These are phyloP conservation scores for Coffea humblotiana DNA, from an alignment of 305 asterid species.

Conservation along the genomic window DNA sequence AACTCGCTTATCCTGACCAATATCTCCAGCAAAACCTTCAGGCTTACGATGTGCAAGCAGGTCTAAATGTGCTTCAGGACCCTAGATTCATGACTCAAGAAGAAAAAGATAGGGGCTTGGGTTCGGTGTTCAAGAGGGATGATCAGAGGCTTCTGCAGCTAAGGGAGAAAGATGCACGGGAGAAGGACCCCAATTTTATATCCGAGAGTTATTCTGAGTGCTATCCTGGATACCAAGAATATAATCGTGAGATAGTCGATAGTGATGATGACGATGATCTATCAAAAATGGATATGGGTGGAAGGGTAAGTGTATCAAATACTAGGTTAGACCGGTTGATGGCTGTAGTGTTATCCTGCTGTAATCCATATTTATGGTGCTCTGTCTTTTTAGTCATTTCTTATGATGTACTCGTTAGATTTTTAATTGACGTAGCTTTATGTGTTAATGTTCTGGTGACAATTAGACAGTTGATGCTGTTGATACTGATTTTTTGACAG, in stretches of 20 bases:
- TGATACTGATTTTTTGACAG: slow-evolving; percentile 34
- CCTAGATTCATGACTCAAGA: slow-evolving; percentile 92
- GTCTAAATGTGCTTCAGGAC: slow-evolving; percentile 49
- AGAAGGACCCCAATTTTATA: slow-evolving; percentile 94
- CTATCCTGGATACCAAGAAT: slow-evolving; percentile 97
- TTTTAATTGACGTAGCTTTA: not conserved
- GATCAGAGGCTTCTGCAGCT: slow-evolving; percentile 89
- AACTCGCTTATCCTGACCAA: slow-evolving; percentile 81
- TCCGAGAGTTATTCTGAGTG: slow-evolving; percentile 99
- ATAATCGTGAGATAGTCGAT: slow-evolving; percentile 88
- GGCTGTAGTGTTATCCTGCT: not conserved
- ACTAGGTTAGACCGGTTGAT: not conserved
- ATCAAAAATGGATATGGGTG: slow-evolving; percentile 99
- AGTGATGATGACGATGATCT: slow-evolving; percentile 95
- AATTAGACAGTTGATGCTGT: not conserved
- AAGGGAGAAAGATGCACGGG: slow-evolving; percentile 94
- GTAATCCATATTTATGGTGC: not conserved
- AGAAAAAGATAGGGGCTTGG: slow-evolving; percentile 97
- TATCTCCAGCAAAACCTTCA: slow-evolving; percentile 80
- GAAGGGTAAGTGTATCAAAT: slow-evolving; percentile 60
- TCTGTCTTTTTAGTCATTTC: not conserved
- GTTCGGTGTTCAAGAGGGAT: slow-evolving; percentile 96
- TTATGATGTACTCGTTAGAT: not conserved
- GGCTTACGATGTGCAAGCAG: slow-evolving; percentile 69
- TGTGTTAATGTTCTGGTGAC: not conserved